Percentiles rank a stretch among this genome's conserved stretches.
Evolutionary conservation across 2,329 filamentous ascomycete genomes (phyloP).

Genomic region (Sporothrix sp.): DNA sequence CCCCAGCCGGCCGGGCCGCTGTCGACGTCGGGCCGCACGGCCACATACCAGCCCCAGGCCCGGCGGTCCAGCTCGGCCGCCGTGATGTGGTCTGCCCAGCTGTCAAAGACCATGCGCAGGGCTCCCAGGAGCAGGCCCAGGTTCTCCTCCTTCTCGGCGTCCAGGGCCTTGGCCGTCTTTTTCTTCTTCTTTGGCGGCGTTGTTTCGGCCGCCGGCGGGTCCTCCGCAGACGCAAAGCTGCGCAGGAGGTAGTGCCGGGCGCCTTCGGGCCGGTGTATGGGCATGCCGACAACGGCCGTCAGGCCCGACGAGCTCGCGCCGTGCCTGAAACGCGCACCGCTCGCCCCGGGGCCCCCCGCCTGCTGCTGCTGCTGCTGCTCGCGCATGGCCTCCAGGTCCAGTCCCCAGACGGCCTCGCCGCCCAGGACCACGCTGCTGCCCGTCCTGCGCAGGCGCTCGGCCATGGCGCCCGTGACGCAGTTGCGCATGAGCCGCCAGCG

Average conservation of each 20-base stretch:
- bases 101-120: conserved; percentile 60
- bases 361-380: too few species aligned
- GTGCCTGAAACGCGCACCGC: conserved; percentile 16
- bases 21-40: conserved; percentile 66
- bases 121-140: conserved; percentile 60
- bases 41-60: conserved; percentile 75
- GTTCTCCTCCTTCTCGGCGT: conserved; percentile 58
- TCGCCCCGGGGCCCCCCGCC: too few species aligned
- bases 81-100: conserved; percentile 58
- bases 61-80: conserved; percentile 60
- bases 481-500: conserved; percentile 54
- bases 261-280: conserved; percentile 63
- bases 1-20: conserved; percentile 72
- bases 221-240: conserved; percentile 43
- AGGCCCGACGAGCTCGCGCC: conserved; percentile 20
- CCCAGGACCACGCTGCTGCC: conserved; percentile 32
- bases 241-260: conserved; percentile 50
- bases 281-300: conserved; percentile 43
- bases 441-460: conserved; percentile 37
- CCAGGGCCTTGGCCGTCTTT: conserved; percentile 40
- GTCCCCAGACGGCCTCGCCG: conserved; percentile 50
- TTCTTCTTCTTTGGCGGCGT: conserved; percentile 34
- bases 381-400: conserved; percentile 45
- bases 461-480: conserved; percentile 44
- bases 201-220: conserved; percentile 12